Evolutionary conservation across 768 basidiomycete species (phyloP), one percentile per base, ranked within the genome.

Genomic region (Lentinula sp.): DNA sequence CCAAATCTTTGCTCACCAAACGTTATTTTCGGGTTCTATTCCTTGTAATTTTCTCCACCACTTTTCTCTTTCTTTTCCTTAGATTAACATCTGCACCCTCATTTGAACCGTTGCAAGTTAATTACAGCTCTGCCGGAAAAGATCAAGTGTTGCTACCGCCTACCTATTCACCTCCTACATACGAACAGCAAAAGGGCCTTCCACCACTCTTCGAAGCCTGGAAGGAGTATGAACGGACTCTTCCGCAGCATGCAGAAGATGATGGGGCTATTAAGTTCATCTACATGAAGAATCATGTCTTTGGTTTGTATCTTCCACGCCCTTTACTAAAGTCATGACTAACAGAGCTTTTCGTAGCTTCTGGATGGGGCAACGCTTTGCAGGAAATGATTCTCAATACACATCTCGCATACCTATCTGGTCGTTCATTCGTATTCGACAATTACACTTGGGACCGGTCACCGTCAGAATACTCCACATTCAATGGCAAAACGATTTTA

Each of bases 361-460:
- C 78, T 46, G 86, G 86, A 3, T 87, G 83, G 83, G 85, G 85
- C 2, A 88, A 88, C 58, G 76, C 70, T 8, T 73, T 86, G 75
- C 83, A 87, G 62, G 85, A 86, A 61, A 76, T 84, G 61, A 57
- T 86, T 3, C 65, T 86, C 51, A 79, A 81, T 52, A 75, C 82
- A 0, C 72, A 81, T 48, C 69, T 88, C 2, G 80, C 84, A 0
- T 74, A 79, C 52, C 67, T 71, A 2, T 68, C 82, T 0, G 76
- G 77, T 35, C 70, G 85, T 64, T 73, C 81, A 81, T 80, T 81
- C 45, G 85, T 85, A 8, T 85, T 83, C 65, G 76, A 85, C 59
- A 81, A 86, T 54, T 85, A 83, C 63, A 82, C 82, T 0, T 86
- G 85, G 85, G 69, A 76, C 2, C 70, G 69, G 4, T 72, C 77